Evolutionary conservation across 768 basidiomycete species (phyloP).

Genomic region (Lactarius sanguifluus): DNA sequence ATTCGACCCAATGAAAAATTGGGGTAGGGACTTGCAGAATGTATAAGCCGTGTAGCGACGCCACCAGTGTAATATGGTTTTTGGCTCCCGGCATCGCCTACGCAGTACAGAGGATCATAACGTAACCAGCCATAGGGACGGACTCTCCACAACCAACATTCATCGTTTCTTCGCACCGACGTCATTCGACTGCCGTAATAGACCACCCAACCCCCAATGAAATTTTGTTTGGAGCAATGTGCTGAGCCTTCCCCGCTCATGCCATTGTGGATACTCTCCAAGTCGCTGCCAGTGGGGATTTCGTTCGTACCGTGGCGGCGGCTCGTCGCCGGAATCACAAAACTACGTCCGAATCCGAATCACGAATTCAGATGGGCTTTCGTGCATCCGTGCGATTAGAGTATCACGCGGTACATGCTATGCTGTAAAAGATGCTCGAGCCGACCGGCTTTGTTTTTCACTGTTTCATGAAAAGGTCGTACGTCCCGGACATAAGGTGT

Average conservation of each 20-base stretch:
- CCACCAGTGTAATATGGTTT: not conserved
- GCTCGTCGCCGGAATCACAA: not conserved
- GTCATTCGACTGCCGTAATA: not conserved
- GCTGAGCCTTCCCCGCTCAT: not conserved
- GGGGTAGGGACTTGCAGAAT: not conserved
- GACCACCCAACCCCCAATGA: not conserved
- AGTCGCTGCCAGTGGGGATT: too few relatives aligned
- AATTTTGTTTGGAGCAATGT: not conserved
- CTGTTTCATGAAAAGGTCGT: not conserved
- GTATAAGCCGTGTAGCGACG: not conserved
- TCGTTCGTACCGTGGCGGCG: not conserved
- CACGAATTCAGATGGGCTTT: not conserved
- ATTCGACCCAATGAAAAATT: not conserved
- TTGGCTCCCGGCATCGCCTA: not conserved
- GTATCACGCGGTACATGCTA: not conserved
- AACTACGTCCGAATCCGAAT: not conserved
- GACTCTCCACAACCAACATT: not conserved
- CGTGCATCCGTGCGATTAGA: not conserved
- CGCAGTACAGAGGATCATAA: not conserved
- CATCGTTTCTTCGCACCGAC: not conserved
- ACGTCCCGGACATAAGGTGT: not conserved
- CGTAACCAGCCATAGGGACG: not conserved
- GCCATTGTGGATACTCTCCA: not conserved
- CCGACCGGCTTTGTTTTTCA: not conserved
- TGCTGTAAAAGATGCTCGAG: slow-evolving; percentile 2